Evolutionary conservation across 2,329 filamentous ascomycete species (phyloP).

Genomic region (Fonsecaea multimorphosa): DNA sequence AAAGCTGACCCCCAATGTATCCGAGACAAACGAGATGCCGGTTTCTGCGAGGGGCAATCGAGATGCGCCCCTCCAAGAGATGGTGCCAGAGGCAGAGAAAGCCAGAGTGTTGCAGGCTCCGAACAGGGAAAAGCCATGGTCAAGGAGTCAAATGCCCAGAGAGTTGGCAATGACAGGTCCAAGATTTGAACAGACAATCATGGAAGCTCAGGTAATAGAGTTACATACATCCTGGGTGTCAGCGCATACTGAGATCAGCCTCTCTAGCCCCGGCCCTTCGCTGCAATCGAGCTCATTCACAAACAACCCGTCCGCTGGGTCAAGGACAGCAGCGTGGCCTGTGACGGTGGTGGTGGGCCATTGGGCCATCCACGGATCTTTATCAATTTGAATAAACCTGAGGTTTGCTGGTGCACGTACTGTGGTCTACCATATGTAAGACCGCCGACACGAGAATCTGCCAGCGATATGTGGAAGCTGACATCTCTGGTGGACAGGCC

Average conservation of each 20-base stretch:
- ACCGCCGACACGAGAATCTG: slow-evolving; percentile 39
- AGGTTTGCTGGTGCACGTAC: slow-evolving; percentile 89
- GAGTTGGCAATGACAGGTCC: slow-evolving; percentile 88
- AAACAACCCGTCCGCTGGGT: slow-evolving; percentile 93
- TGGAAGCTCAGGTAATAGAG: slow-evolving; percentile 77
- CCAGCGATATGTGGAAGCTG: slow-evolving; percentile 17
- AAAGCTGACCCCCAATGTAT: slow-evolving; percentile 60
- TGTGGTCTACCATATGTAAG: slow-evolving; percentile 92
- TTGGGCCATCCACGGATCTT: slow-evolving; percentile 91
- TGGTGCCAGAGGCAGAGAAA: slow-evolving; percentile 60
- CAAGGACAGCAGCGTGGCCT: slow-evolving; percentile 78
- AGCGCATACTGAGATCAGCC: slow-evolving; percentile 21
- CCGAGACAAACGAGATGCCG: slow-evolving; percentile 65
- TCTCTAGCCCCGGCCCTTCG: slow-evolving; percentile 78
- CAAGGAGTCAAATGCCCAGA: slow-evolving; percentile 80
- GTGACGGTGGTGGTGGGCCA: slow-evolving; percentile 90
- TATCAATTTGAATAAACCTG: slow-evolving; percentile 97
- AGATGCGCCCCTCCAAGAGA: slow-evolving; percentile 63
- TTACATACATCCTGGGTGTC: slow-evolving; percentile 38
- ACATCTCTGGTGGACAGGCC: slow-evolving; percentile 63
- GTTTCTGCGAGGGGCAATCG: slow-evolving; percentile 55
- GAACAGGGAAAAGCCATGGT: slow-evolving; percentile 83
- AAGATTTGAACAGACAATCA: slow-evolving; percentile 95
- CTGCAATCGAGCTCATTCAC: slow-evolving; percentile 95
- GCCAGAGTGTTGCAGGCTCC: slow-evolving; percentile 76